These are phyloP conservation scores for Pseudocohnilembus persalinus DNA, from an alignment of 169 alveolate species.

Conservation along the genomic window DNA sequence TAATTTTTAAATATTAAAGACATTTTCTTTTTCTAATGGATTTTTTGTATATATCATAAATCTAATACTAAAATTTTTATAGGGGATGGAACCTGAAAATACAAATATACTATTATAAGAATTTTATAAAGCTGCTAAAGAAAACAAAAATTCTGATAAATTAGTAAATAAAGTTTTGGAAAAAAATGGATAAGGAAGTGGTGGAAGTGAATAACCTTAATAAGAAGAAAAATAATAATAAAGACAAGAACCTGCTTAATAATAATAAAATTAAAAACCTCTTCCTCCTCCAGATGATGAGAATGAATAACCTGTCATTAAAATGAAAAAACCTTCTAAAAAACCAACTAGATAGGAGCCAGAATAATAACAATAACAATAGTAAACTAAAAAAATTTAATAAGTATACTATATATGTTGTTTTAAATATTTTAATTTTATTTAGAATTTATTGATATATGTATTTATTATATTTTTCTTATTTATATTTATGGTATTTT, in stretches of 20 bases:
- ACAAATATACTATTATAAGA: background rate
- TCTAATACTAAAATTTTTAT: too few species aligned
- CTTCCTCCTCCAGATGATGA: background rate
- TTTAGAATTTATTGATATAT: too few species aligned
- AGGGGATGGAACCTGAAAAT: background rate
- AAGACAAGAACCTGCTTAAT: constrained; percentile 7
- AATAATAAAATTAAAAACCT: background rate
- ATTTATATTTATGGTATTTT: too few species aligned
- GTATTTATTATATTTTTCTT: too few species aligned
- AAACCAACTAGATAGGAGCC: too few species aligned
- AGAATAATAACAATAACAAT: too few species aligned
- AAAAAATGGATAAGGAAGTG: constrained; percentile 9
- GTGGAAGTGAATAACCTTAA: too few species aligned
- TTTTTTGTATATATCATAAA: background rate
- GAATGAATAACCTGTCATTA: background rate
- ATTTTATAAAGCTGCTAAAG: background rate
- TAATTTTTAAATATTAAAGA: too few species aligned
- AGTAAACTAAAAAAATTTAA: background rate
- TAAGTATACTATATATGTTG: too few species aligned
- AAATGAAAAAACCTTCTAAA: background rate
- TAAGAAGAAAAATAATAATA: too few species aligned
- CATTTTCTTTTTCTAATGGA: too few species aligned
- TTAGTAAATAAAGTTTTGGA: background rate
- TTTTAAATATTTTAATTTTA: too few species aligned
- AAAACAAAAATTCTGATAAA: constrained; percentile 2